phyloP scores from a whole-genome alignment of 2,329 filamentous ascomycete species.

The Fusarium pseudocircinatum region DNA sequence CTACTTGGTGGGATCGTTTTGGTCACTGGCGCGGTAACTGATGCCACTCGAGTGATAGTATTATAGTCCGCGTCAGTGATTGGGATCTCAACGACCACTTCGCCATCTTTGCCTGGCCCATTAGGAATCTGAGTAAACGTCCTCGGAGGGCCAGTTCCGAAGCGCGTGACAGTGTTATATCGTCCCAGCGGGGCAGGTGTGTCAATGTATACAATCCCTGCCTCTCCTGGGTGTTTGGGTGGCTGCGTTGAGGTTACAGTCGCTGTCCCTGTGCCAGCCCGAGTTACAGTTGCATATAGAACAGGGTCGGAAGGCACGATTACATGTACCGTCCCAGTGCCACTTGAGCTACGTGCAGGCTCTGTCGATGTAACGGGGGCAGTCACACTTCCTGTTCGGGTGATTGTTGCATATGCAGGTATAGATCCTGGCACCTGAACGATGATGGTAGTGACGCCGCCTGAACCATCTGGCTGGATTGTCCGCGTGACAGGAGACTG shows the following conservation, averaged over 20 bases:
- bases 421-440: background rate
- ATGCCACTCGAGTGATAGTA: background rate
- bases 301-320: background rate
- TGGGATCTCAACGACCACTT: background rate
- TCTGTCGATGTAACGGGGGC: background rate
- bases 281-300: background rate
- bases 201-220: background rate
- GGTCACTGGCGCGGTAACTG: background rate
- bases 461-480: background rate
- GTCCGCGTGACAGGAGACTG: background rate
- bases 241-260: background rate
- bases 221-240: background rate
- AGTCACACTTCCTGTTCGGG: accelerated
- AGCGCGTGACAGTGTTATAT: background rate
- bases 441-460: background rate
- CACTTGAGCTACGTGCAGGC: background rate
- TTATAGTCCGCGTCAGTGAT: background rate
- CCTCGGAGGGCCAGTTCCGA: background rate
- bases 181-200: background rate
- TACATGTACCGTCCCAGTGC: background rate
- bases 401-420: background rate
- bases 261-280: background rate
- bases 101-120: background rate
- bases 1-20: background rate
- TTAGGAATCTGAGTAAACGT: background rate